A percentile compares a stretch with the other conserved stretches of the same genome.
phyloP scores from a whole-genome alignment of 2,329 filamentous ascomycete species.

The Amesomyces nigricolor region DNA sequence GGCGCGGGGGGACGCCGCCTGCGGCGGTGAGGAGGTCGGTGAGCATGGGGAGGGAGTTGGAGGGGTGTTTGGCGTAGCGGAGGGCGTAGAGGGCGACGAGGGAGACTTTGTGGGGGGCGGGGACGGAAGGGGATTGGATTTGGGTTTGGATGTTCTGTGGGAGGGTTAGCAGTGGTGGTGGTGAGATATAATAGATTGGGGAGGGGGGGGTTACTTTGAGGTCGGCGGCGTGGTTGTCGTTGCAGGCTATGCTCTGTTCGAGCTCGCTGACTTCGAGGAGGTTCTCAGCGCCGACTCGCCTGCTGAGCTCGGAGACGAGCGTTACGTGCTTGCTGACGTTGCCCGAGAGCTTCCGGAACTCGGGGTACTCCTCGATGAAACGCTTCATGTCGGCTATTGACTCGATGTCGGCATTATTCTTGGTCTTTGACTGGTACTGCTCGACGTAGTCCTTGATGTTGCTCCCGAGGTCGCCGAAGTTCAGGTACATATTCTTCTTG shows the following conservation, averaged over 20 bases:
- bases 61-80: constrained; percentile 81
- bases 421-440: constrained; percentile 96
- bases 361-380: constrained; percentile 97
- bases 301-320: constrained; percentile 85
- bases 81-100: constrained; percentile 92
- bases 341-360: constrained; percentile 92
- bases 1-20: constrained; percentile 69
- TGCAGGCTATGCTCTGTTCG: constrained; percentile 94
- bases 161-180: neutral
- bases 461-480: constrained; percentile 90
- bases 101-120: constrained; percentile 76
- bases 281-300: constrained; percentile 77
- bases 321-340: constrained; percentile 99
- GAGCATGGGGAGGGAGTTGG: constrained; percentile 76
- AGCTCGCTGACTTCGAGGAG: constrained; percentile 95
- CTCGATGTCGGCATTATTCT: constrained; percentile 91
- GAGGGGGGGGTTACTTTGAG: constrained; percentile 61
- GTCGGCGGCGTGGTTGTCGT: constrained; percentile 87
- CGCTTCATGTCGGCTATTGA: constrained; percentile 98
- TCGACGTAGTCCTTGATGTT: constrained; percentile 99
- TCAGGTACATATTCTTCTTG: constrained; percentile 98
- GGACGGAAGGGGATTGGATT: constrained; percentile 73
- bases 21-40: constrained; percentile 80
- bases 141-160: constrained; percentile 72
- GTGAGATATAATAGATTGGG: neutral